Percentiles rank a stretch among this genome's conserved stretches.
phyloP scores from a whole-genome alignment of 148 eudicot species.

The Rhododendron vialii region DNA sequence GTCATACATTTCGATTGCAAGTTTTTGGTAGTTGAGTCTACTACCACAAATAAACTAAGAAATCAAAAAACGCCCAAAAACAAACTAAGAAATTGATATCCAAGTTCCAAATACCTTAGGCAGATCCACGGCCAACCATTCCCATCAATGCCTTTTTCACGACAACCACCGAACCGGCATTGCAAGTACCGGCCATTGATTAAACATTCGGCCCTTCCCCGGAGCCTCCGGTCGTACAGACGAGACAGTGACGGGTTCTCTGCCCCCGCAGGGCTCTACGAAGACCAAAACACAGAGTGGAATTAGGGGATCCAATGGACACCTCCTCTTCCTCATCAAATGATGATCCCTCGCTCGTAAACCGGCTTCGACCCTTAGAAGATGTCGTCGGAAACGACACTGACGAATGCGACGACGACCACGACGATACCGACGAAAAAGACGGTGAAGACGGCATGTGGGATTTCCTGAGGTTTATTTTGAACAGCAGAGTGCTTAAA shows the following conservation, averaged over 20 bases:
- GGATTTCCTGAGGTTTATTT: slow-evolving; percentile 16
- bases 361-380: neutral
- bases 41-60: slow-evolving; percentile 8
- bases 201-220: neutral
- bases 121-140: slow-evolving; percentile 32
- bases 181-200: neutral
- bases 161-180: slow-evolving; percentile 7
- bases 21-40: slow-evolving; percentile 13
- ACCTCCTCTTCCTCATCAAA: slow-evolving; percentile 15
- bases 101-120: neutral
- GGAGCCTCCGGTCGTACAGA: neutral
- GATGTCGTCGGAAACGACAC: neutral
- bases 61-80: neutral
- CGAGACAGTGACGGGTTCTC: neutral
- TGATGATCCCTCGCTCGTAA: slow-evolving; percentile 16
- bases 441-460: slow-evolving; percentile 3
- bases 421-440: slow-evolving; percentile 16
- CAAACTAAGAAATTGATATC: neutral
- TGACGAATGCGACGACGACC: slow-evolving; percentile 9
- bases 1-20: neutral
- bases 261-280: neutral
- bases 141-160: slow-evolving; percentile 35
- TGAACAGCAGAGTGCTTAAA: slow-evolving; percentile 19
- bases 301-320: slow-evolving; percentile 20
- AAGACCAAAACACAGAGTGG: slow-evolving; percentile 31